A percentile compares a stretch with the other conserved stretches of the same genome.
Conservation (phyloP, 306 rosid species). For the Chamaecrista fasciculata region DNA sequence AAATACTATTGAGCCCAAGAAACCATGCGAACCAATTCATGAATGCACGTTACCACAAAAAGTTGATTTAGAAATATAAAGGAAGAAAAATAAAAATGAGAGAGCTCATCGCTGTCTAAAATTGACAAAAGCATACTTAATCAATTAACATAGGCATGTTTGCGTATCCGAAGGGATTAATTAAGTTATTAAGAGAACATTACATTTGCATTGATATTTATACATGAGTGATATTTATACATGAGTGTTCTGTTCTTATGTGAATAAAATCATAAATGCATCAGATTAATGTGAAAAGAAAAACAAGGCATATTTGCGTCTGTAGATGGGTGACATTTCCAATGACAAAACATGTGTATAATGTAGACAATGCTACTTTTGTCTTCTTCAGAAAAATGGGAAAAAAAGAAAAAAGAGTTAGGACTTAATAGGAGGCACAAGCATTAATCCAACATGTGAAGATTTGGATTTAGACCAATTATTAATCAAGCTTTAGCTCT, state of each 20-base stretch:
- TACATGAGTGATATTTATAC: too few relatives aligned
- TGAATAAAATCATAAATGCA: too few relatives aligned
- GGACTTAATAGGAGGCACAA: constrained; percentile 8
- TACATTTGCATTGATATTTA: too few relatives aligned
- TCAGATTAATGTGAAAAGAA: background rate
- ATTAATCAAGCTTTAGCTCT: constrained; percentile 10
- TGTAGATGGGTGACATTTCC: constrained; percentile 29
- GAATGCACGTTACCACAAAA: background rate
- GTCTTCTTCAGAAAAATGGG: constrained; percentile 27
- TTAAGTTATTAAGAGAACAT: too few relatives aligned
- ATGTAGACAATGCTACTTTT: constrained; percentile 67
- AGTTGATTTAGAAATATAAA: constrained; percentile 1
- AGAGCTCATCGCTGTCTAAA: constrained; percentile 34
- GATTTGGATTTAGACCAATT: constrained; percentile 22
- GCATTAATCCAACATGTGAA: background rate
- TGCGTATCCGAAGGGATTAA: too few relatives aligned
- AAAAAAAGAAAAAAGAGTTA: background rate
- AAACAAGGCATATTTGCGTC: constrained; percentile 16
- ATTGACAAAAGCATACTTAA: constrained; percentile 26
- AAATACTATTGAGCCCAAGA: constrained; percentile 20
- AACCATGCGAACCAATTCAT: background rate
- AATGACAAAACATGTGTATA: constrained; percentile 38
- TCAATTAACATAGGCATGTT: too few relatives aligned
- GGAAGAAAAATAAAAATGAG: constrained; percentile 16
- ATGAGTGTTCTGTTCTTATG: too few relatives aligned